phyloP scores from a whole-genome alignment of 2,329 filamentous ascomycete genomes.

The Cordyceps fumosorosea region DNA sequence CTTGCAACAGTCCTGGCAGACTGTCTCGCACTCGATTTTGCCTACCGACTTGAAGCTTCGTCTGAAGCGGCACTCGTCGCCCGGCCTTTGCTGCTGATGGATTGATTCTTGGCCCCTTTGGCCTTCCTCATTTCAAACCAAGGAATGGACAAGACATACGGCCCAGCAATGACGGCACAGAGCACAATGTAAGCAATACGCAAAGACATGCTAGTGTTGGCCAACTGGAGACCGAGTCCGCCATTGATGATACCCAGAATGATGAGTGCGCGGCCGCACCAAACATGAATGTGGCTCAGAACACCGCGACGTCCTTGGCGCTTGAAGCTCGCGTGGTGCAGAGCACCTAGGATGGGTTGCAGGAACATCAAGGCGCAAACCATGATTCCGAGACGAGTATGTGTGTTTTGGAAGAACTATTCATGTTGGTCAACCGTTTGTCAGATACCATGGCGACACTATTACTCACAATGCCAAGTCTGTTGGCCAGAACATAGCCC shows the following conservation, averaged over 20 bases:
- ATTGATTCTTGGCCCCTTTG: background rate
- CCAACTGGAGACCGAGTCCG: constrained; percentile 51
- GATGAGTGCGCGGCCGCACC: constrained; percentile 54
- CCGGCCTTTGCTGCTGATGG: background rate
- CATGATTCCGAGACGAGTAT: constrained; percentile 51
- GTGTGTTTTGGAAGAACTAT: constrained; percentile 46
- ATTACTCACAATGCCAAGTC: constrained; percentile 36
- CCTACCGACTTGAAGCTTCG: background rate
- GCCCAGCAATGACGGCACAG: constrained; percentile 39
- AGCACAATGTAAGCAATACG: constrained; percentile 51
- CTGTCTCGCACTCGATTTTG: background rate
- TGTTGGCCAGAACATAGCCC: constrained; percentile 42
- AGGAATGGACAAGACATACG: constrained; percentile 33
- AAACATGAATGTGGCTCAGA: constrained; percentile 53
- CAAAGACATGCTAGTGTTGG: constrained; percentile 32
- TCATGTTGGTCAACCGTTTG: constrained; percentile 5
- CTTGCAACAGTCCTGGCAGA: background rate
- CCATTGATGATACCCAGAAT: constrained; percentile 56
- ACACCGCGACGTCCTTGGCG: constrained; percentile 40
- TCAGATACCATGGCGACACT: background rate
- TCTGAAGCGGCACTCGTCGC: background rate
- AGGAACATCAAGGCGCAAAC: constrained; percentile 47
- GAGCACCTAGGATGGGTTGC: constrained; percentile 51
- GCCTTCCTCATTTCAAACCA: constrained; percentile 4
- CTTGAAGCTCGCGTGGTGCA: constrained; percentile 51